A percentile compares a stretch with the other conserved stretches of the same genome.
Conservation (phyloP, 495 filamentous ascomycete species). For the Corynascus novoguineensis region DNA sequence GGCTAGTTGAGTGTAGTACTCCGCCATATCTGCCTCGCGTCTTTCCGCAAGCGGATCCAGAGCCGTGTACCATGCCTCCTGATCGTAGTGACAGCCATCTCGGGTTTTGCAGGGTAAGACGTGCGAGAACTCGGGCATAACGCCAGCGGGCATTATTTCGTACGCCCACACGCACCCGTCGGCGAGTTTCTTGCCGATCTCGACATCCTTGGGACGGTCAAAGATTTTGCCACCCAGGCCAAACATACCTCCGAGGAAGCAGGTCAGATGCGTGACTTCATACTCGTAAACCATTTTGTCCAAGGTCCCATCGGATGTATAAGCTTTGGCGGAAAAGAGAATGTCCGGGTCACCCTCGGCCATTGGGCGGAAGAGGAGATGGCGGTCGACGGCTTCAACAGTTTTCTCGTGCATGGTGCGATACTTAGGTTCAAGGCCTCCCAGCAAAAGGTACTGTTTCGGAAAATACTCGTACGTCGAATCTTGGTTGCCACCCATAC, state of each 20-base stretch:
- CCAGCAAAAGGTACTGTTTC: conserved; percentile 74
- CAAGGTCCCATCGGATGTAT: conserved; percentile 35
- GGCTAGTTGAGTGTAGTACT: conserved; percentile 33
- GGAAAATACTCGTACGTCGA: conserved; percentile 94
- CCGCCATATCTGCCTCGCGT: conserved; percentile 36
- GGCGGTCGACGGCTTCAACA: conserved; percentile 62
- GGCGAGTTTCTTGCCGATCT: conserved; percentile 74
- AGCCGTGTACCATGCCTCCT: conserved; percentile 55
- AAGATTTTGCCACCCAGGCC: conserved; percentile 87
- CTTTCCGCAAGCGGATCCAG: conserved; percentile 46
- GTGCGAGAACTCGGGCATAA: conserved; percentile 79
- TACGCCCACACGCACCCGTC: conserved; percentile 97
- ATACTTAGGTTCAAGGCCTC: conserved; percentile 78
- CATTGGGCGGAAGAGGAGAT: conserved; percentile 85
- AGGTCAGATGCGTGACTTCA: conserved; percentile 74
- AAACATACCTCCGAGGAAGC: conserved; percentile 93
- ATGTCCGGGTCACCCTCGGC: conserved; percentile 66
- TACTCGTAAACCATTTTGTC: conserved; percentile 41
- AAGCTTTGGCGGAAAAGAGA: conserved; percentile 59
- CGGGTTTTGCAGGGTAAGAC: conserved; percentile 62
- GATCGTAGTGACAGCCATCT: conserved; percentile 68
- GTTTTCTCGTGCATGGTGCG: conserved; percentile 70
- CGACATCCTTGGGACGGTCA: conserved; percentile 67
- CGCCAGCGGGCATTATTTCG: conserved; percentile 68
- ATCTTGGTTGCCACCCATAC: conserved; percentile 78